Conservation (phyloP, 2,329 filamentous ascomycete species). For the Aspergillus sp. region DNA sequence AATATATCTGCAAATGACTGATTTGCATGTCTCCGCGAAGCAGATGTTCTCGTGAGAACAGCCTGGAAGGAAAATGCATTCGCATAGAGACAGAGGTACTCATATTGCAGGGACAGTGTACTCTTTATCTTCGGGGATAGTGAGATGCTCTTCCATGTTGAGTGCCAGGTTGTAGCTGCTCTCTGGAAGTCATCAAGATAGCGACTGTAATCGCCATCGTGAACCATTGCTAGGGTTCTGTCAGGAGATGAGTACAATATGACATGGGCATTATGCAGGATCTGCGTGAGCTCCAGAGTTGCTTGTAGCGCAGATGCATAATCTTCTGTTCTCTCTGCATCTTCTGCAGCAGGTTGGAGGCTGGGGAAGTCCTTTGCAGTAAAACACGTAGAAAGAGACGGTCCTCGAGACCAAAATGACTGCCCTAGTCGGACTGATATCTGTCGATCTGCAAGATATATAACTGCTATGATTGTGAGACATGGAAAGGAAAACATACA, state of each 20-base stretch:
- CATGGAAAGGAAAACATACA: too few species aligned
- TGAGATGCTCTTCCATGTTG: background rate
- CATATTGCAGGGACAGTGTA: background rate
- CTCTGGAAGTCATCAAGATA: constrained; percentile 14
- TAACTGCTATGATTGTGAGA: constrained; percentile 2
- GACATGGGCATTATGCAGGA: constrained; percentile 14
- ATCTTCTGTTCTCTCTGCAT: background rate
- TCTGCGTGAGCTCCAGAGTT: constrained; percentile 11
- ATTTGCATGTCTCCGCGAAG: background rate
- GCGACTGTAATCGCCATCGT: constrained; percentile 11
- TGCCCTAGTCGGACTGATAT: constrained; percentile 18
- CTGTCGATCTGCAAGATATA: constrained; percentile 14
- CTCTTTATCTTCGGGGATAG: background rate
- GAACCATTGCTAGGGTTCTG: constrained; percentile 11
- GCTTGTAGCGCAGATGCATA: constrained; percentile 9
- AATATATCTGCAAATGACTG: constrained; percentile 3
- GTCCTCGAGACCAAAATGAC: constrained; percentile 18
- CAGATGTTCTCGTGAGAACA: background rate
- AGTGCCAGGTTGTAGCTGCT: constrained; percentile 5
- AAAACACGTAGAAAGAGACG: constrained; percentile 11
- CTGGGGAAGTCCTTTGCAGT: constrained; percentile 13
- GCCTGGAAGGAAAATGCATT: constrained; percentile 13
- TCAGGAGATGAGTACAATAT: constrained; percentile 14
- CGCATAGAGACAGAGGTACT: constrained; percentile 10
- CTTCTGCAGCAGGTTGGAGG: constrained; percentile 2